Evolutionary conservation across 2,329 filamentous ascomycete genomes (phyloP).

Genomic region (Plectosphaerella plurivora): DNA sequence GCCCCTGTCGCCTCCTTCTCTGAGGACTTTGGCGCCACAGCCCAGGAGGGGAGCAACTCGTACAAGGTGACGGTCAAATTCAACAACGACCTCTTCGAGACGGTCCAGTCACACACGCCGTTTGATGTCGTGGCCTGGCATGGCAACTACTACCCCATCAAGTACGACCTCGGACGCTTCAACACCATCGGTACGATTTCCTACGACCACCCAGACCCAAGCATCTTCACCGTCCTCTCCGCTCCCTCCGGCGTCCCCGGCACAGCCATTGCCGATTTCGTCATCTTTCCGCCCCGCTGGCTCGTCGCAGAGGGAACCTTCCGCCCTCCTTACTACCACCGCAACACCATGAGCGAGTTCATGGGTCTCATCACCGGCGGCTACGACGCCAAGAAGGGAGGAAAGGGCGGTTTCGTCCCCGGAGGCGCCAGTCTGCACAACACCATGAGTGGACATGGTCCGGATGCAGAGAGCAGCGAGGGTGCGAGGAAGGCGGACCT

Average conservation of each 20-base stretch:
- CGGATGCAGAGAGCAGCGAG: conserved; percentile 53
- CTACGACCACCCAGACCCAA: conserved; percentile 74
- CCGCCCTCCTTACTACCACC: conserved; percentile 68
- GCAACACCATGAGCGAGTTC: conserved; percentile 64
- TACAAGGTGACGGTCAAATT: conserved; percentile 60
- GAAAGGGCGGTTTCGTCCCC: conserved; percentile 49
- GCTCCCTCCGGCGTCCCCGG: conserved; percentile 56
- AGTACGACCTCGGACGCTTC: conserved; percentile 76
- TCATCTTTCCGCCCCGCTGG: conserved; percentile 70
- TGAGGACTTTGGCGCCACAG: conserved; percentile 44
- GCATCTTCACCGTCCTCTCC: conserved; percentile 70
- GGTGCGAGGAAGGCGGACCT: conserved; percentile 52
- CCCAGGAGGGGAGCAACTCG: conserved; percentile 25
- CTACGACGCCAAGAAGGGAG: conserved; percentile 59
- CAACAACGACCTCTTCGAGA: conserved; percentile 61
- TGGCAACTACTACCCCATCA: conserved; percentile 75
- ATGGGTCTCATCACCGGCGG: conserved; percentile 55
- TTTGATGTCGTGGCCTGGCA: conserved; percentile 82
- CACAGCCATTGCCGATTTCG: conserved; percentile 66
- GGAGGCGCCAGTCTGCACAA: conserved; percentile 63
- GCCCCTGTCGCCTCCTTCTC: conserved; percentile 65
- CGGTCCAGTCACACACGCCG: conserved; percentile 64
- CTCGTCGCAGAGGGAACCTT: conserved; percentile 66
- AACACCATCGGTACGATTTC: conserved; percentile 69
- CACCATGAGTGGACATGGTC: conserved; percentile 65